phyloP scores from a whole-genome alignment of 2,329 filamentous ascomycete genomes.

The Fusarium sp. region DNA sequence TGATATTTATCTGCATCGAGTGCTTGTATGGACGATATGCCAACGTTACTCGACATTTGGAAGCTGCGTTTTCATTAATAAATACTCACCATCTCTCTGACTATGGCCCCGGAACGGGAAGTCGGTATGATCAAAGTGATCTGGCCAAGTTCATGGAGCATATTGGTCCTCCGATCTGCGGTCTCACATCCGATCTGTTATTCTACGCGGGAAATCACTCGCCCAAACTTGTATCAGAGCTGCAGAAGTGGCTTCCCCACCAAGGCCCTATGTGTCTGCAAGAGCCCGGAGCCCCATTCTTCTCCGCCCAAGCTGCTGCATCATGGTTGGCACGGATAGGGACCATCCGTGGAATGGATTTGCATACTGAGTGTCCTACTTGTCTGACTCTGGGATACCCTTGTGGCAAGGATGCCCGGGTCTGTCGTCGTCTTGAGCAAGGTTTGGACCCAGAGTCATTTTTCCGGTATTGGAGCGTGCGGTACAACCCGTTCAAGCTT shows the following conservation, averaged over 20 bases:
- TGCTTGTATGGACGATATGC: background rate
- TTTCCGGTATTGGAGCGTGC: slow-evolving; percentile 13
- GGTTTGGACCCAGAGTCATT: background rate
- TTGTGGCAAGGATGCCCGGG: background rate
- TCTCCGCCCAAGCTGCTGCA: slow-evolving; percentile 6
- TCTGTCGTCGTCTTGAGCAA: background rate
- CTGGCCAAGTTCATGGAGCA: slow-evolving; percentile 12
- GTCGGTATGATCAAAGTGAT: background rate
- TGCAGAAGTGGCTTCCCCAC: background rate
- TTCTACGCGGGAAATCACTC: slow-evolving; percentile 8
- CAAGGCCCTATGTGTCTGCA: background rate
- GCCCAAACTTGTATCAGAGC: background rate
- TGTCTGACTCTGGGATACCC: background rate
- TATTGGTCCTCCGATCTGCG: slow-evolving; percentile 5
- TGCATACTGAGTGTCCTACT: background rate
- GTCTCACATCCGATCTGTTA: slow-evolving; percentile 2
- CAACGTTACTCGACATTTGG: slow-evolving; percentile 10
- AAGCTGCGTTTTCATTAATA: background rate
- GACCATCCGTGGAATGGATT: background rate
- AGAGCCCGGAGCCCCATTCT: background rate
- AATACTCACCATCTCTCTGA: background rate
- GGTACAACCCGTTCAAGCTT: background rate
- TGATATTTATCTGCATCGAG: slow-evolving; percentile 27
- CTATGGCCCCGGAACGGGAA: accelerated
- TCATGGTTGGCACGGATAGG: background rate